These are phyloP conservation scores for Cinnamomum chago DNA, from an alignment of 164 flowering plant species.

Conservation along the genomic window DNA sequence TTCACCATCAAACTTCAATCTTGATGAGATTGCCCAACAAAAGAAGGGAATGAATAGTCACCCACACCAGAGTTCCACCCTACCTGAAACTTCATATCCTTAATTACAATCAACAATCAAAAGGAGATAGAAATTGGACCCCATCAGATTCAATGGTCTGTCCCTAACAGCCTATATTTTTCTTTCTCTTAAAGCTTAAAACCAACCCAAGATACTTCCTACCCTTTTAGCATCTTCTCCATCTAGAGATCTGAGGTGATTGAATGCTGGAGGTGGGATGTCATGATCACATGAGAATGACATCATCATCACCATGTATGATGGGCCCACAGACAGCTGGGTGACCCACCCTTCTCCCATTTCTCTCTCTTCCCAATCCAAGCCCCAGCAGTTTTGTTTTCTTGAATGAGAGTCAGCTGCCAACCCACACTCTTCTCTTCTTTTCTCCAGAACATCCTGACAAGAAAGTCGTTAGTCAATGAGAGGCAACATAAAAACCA, in stretches of 20 bases:
- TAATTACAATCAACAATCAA: not conserved
- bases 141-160: not conserved
- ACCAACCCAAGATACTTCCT: not conserved
- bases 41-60: not conserved
- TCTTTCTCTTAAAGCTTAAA: not conserved
- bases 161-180: not conserved
- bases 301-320: slow-evolving; percentile 10
- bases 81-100: not conserved
- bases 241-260: not conserved
- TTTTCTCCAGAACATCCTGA: not conserved
- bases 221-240: not conserved
- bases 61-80: not conserved
- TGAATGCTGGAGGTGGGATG: not conserved
- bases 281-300: slow-evolving; percentile 11
- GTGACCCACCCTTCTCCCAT: too few relatives aligned
- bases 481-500: not conserved
- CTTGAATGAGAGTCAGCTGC: not conserved
- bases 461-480: not conserved
- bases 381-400: not conserved
- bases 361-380: not conserved
- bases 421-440: not conserved
- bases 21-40: not conserved
- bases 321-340: slow-evolving; percentile 1
- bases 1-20: too few relatives aligned
- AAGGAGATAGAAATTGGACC: not conserved